phyloP scores from a whole-genome alignment of 2,329 filamentous ascomycete species.

The Talaromyces sp. region DNA sequence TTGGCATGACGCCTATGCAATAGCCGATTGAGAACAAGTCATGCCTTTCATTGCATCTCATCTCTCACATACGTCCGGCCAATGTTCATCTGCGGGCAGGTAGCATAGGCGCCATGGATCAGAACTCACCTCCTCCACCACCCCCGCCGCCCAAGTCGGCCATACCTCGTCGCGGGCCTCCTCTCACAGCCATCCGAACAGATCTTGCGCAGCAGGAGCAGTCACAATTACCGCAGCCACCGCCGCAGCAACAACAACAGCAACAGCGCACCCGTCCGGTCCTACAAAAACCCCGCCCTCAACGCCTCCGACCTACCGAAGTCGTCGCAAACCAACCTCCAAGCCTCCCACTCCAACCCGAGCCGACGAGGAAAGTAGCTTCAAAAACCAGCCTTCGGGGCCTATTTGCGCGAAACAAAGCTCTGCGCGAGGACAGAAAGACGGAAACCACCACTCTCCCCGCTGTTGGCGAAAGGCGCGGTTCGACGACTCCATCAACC shows the following conservation, averaged over 20 bases:
- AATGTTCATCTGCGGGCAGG: conserved; percentile 13
- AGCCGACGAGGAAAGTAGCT: conserved; percentile 34
- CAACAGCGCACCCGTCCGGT: conserved; percentile 26
- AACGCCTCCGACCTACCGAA: conserved; percentile 37
- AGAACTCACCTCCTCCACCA: conserved; percentile 10
- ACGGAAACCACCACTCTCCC: conserved; percentile 31
- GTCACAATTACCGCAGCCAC: conserved; percentile 28
- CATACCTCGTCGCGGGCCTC: conserved; percentile 40
- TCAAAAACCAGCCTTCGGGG: conserved; percentile 40
- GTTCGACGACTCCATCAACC: conserved; percentile 22
- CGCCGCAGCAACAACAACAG: conserved; percentile 24
- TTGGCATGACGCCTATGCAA: background rate
- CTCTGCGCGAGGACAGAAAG: conserved; percentile 28
- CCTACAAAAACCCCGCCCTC: conserved; percentile 25
- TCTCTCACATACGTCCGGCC: background rate
- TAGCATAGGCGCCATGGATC: conserved; percentile 21
- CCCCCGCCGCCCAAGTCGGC: conserved; percentile 26
- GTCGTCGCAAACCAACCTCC: conserved; percentile 29
- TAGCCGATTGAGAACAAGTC: background rate
- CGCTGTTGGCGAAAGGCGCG: conserved; percentile 34
- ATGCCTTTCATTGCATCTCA: background rate
- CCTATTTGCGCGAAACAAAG: conserved; percentile 40
- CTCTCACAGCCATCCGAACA: conserved; percentile 38
- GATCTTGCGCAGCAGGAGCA: conserved; percentile 36
- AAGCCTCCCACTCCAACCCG: conserved; percentile 34